Percentiles rank a stretch among this genome's conserved stretches.
phyloP scores from a whole-genome alignment of 768 basidiomycete genomes.

The Rhodotorula kratochvilovae region DNA sequence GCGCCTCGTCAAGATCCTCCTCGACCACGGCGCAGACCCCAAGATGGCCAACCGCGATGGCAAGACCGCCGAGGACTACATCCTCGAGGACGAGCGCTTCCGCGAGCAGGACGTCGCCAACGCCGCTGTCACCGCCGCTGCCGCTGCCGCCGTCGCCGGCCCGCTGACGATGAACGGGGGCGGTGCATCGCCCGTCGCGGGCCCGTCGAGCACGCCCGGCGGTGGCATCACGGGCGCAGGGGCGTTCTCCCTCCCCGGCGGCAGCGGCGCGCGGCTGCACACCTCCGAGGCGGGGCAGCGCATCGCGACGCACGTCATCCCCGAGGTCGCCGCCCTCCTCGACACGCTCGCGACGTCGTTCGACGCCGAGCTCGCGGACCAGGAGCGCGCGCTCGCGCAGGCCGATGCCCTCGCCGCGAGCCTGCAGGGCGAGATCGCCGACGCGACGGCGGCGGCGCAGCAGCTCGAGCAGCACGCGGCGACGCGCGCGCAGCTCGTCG shows the following conservation, averaged over 20 bases:
- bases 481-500: constrained; percentile 47
- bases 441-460: neutral
- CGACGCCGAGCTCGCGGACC: constrained; percentile 83
- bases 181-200: neutral
- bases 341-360: constrained; percentile 82
- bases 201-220: neutral
- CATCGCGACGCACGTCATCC: constrained; percentile 76
- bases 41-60: constrained; percentile 90
- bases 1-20: constrained; percentile 86
- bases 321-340: constrained; percentile 78
- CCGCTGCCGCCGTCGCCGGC: neutral
- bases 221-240: neutral
- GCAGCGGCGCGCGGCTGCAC: constrained; percentile 59
- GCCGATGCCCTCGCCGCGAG: constrained; percentile 55
- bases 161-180: neutral
- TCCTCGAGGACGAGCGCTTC: constrained; percentile 95
- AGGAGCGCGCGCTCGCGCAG: constrained; percentile 84
- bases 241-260: constrained; percentile 46
- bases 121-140: neutral
- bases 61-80: constrained; percentile 97
- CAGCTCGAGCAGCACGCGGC: constrained; percentile 47
- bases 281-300: constrained; percentile 79
- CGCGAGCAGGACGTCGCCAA: constrained; percentile 48
- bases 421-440: constrained; percentile 52
- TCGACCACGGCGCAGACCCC: constrained; percentile 94